Conservation (phyloP, 176 grass and related monocot species). For the Sorghum bicolor region Sorghum_bicolor_NCBIv3 NC_012871.2:66337501-66338000, state of each 20-base stretch:
- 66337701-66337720: constrained; percentile 48
- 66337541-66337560: not conserved
- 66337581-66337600: not conserved
- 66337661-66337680: constrained; percentile 70
- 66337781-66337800: not conserved
- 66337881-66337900: not conserved
- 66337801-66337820: not conserved
- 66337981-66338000: constrained; percentile 45
- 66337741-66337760: constrained; percentile 32
- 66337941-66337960: constrained; percentile 42
- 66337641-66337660: constrained; percentile 50
- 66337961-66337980: constrained; percentile 27
- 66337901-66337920: constrained; percentile 44
- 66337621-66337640: constrained; percentile 49
- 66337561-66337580: not conserved
- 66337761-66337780: not conserved
- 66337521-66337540: not conserved
- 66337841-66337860: not conserved
- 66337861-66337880: not conserved
- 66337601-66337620: not conserved
- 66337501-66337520: not conserved
- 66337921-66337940: constrained; percentile 68
- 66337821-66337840: not conserved
- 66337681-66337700: constrained; percentile 53
- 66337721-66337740: constrained; percentile 48